Percentiles rank a stretch among this genome's conserved stretches.
Evolutionary conservation across 2,329 filamentous ascomycete species (phyloP).

Genomic region (Chrysoporthe cubensis): DNA sequence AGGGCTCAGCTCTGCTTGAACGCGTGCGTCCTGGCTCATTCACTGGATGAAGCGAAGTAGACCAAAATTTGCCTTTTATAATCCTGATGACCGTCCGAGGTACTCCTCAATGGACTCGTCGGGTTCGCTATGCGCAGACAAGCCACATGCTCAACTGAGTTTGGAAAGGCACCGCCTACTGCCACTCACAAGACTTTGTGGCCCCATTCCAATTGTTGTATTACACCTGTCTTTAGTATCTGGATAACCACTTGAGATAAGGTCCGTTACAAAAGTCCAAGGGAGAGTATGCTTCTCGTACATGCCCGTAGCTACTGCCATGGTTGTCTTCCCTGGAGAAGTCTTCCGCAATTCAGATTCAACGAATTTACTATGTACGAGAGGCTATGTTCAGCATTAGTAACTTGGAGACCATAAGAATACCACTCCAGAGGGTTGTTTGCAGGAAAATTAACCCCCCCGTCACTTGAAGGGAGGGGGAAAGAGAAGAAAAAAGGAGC

Average conservation of each 20-base stretch:
- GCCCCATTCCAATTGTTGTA: conserved; percentile 27
- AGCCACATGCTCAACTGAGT: background rate
- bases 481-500: too few species aligned
- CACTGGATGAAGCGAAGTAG: conserved; percentile 27
- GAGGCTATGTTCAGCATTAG: background rate
- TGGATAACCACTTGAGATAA: background rate
- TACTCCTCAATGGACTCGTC: conserved; percentile 31
- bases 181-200: background rate
- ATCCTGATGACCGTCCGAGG: conserved; percentile 28
- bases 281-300: background rate
- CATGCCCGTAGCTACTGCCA: background rate
- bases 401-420: background rate
- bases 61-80: conserved; percentile 29
- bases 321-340: background rate
- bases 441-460: background rate
- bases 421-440: background rate
- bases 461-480: too few species aligned
- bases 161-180: background rate
- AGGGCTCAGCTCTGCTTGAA: conserved; percentile 41
- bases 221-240: conserved; percentile 2
- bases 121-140: conserved; percentile 28
- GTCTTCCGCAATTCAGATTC: background rate
- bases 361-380: background rate
- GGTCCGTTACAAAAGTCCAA: background rate
- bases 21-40: conserved; percentile 31